Percentiles rank a stretch among this genome's conserved stretches.
Evolutionary conservation across 805 yeast genomes (phyloP).

Genomic region (Lipomyces chichibuensis): DNA sequence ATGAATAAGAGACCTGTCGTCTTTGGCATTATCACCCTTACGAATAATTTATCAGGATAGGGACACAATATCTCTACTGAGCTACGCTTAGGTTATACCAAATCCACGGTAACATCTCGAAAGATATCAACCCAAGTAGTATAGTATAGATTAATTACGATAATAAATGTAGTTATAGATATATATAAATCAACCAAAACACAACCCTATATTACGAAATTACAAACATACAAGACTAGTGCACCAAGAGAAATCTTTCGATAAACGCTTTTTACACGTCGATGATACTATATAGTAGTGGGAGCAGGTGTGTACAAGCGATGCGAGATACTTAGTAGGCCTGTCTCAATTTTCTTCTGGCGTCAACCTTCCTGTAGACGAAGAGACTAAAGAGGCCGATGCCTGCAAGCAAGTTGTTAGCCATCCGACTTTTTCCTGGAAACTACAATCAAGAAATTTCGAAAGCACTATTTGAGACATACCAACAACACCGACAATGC

Average conservation of each 20-base stretch:
- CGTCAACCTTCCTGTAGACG: slow-evolving; percentile 50
- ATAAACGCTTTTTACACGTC: neutral
- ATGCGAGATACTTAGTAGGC: slow-evolving; percentile 26
- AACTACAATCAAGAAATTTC: neutral
- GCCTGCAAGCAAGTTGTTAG: slow-evolving; percentile 48
- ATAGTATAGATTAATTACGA: neutral
- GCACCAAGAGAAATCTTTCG: slow-evolving; percentile 29
- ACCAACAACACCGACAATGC: slow-evolving; percentile 46
- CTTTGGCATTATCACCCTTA: too few species aligned
- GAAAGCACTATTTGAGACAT: slow-evolving; percentile 26
- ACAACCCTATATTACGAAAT: slow-evolving; percentile 10
- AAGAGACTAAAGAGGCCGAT: slow-evolving; percentile 47
- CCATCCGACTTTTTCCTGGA: neutral
- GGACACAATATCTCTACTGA: neutral
- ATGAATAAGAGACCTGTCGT: too few species aligned
- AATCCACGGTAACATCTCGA: neutral
- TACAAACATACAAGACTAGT: neutral
- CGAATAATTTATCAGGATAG: too few species aligned
- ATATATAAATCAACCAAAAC: slow-evolving; percentile 4
- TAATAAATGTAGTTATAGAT: slow-evolving; percentile 2
- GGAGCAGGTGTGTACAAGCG: neutral
- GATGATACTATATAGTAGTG: neutral
- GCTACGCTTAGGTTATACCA: neutral
- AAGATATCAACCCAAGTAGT: neutral
- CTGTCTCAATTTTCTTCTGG: slow-evolving; percentile 44